phyloP scores from a whole-genome alignment of 208 protist species.

The Porcisia deanei region DNA sequence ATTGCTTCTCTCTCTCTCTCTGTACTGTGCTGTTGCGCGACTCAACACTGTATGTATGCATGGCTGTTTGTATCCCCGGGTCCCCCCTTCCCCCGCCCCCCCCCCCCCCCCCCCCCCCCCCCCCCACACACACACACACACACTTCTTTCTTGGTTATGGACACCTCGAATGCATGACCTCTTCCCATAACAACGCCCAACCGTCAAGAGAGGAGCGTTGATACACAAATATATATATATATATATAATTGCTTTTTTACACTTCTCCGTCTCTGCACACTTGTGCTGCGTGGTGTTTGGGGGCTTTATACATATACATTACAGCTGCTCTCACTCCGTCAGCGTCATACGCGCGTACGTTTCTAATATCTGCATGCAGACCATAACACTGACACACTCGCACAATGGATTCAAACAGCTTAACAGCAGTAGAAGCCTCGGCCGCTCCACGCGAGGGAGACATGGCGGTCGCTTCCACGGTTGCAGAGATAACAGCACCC shows the following conservation, averaged over 20 bases:
- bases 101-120: too few species aligned
- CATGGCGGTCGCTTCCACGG: background rate
- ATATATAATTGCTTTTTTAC: background rate
- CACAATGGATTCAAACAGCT: background rate
- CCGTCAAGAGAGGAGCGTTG: background rate
- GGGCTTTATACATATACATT: background rate
- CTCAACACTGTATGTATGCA: too few species aligned
- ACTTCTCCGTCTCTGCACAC: background rate
- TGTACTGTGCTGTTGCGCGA: too few species aligned
- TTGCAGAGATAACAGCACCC: slow-evolving; percentile 1
- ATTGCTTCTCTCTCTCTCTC: background rate
- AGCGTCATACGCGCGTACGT: background rate
- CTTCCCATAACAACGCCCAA: too few species aligned
- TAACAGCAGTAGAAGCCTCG: background rate
- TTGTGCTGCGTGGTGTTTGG: background rate
- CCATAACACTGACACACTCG: background rate
- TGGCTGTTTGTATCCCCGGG: too few species aligned
- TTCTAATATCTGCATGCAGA: background rate
- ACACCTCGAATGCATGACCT: too few species aligned
- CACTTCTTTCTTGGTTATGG: too few species aligned
- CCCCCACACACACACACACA: too few species aligned
- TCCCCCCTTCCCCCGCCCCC: too few species aligned
- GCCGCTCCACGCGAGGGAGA: background rate
- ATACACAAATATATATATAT: background rate
- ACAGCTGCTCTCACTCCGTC: background rate